Conservation (phyloP, 768 basidiomycete genomes). For the Leucogyrophana mollusca region DNA sequence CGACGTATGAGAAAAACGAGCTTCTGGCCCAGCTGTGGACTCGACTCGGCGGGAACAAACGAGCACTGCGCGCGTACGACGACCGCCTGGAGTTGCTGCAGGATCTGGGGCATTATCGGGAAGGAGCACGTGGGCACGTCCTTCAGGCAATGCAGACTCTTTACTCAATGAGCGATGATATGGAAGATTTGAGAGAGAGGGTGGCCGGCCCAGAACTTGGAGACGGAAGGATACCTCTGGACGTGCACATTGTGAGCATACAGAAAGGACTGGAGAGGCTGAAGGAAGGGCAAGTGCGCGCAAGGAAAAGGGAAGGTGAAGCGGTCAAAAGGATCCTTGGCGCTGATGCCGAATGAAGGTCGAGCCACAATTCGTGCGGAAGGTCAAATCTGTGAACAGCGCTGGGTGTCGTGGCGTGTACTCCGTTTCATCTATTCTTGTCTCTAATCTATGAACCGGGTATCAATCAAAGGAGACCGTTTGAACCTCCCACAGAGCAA, state of each 20-base stretch:
- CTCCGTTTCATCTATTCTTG: background rate
- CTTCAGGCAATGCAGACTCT: conserved; percentile 61
- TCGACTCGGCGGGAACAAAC: conserved; percentile 58
- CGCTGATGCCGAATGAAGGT: conserved; percentile 7
- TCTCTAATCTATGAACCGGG: background rate
- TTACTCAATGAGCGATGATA: conserved; percentile 63
- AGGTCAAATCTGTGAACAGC: background rate
- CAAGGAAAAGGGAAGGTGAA: conserved; percentile 44
- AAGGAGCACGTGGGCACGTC: conserved; percentile 65
- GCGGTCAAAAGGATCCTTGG: conserved; percentile 22
- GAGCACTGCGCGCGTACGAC: conserved; percentile 47
- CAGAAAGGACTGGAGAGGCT: conserved; percentile 54
- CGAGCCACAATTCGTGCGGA: conserved; percentile 4
- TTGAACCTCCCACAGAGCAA: no score
- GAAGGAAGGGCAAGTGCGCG: conserved; percentile 53
- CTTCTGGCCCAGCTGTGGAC: conserved; percentile 73
- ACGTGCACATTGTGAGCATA: conserved; percentile 78
- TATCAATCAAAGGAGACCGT: no score
- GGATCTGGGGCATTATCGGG: conserved; percentile 55
- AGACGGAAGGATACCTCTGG: conserved; percentile 59
- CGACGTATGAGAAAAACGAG: conserved; percentile 45
- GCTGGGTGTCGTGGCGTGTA: conserved; percentile 2
- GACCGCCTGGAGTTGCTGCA: conserved; percentile 52
- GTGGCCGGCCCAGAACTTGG: conserved; percentile 67
- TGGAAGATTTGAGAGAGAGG: conserved; percentile 74